These are phyloP conservation scores for Microcos paniculata DNA, from an alignment of 345 rosid species.

Conservation along the genomic window DNA sequence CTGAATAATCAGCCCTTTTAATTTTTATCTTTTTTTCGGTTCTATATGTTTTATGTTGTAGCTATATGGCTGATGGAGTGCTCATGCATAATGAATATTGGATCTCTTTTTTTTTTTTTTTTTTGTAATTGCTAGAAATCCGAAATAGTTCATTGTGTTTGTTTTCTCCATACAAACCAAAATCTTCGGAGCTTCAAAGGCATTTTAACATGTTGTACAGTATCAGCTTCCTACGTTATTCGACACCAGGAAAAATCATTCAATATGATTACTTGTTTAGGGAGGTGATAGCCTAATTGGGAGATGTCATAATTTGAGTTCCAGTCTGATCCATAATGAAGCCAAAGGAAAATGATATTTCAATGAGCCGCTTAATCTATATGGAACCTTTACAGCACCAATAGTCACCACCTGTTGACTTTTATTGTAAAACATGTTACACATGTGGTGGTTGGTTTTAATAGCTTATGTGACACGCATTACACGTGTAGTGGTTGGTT, in stretches of 20 bases:
- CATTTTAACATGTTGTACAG: slow-evolving; percentile 1
- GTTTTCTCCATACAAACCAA: background rate
- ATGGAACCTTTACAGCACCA: too few species aligned
- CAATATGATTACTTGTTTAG: background rate
- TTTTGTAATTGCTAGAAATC: background rate
- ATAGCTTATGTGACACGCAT: too few species aligned
- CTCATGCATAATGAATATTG: background rate
- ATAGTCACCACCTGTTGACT: too few species aligned
- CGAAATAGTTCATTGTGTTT: background rate
- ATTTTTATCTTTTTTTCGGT: too few species aligned
- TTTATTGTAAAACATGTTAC: too few species aligned
- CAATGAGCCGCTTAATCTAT: too few species aligned
- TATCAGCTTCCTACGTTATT: background rate
- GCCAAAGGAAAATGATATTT: background rate
- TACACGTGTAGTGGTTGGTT: too few species aligned
- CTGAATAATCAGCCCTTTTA: background rate
- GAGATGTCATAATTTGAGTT: background rate
- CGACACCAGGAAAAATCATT: too few species aligned
- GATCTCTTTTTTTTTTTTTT: background rate
- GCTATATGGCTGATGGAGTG: background rate
- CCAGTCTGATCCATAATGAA: background rate
- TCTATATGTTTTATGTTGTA: background rate
- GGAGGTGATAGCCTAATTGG: background rate
- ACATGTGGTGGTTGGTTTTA: too few species aligned
- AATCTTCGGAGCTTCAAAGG: background rate